Base-by-base conservation (phyloP, 2,329 filamentous ascomycete genomes). In the Mariannaea elegans region DNA sequence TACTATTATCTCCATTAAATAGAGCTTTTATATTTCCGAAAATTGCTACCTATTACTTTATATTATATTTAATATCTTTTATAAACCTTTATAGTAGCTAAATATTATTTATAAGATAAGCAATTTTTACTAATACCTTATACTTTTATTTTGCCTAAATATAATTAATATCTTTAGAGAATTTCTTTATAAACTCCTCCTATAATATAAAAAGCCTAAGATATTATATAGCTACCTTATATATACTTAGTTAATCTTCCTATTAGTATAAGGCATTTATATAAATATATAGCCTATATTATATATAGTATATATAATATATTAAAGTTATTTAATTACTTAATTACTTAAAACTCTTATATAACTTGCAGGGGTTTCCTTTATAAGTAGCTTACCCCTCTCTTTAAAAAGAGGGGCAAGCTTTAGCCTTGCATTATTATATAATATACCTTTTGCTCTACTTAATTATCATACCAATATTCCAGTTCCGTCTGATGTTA, bases 21-120 rank as follows among this genome's bases (percentile, higher is more conserved):
- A 48, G 41, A 36, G 7, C 34, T 16, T 32, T 50, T 38, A 52
- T 38, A 29, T 36, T 31, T 27, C 23, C 27, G 16, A 44, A 39
- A 39, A 38, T 31, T 21, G 18, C 23, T 6, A 14, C 38, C 23
- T 59, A 53, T 39, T 53, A 49, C 41, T 39, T 24, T 5, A 46
- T 29, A 44, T 41, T 16, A 18, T 50, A 29, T 49, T 49, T 39
- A 50, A 23, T 48, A 56, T 24, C 5, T 50, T 24, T 13, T 27
- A 41, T 45, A 44, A 49, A 41, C 6, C n/a, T 2, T 34, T 42
- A 23, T 18, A 55, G 32, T 57, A 38, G 19, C 47, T 42, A 49
- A 21, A 41, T 56, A 29, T 38, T 39, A 48, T 31, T 24, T 24
- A 32, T 46, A 9, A 19, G 5, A 34, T 36, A 31, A 34, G 39